Evolutionary conservation across 2,329 filamentous ascomycete species (phyloP), one percentile per base, ranked within the genome.

Genomic region (Chaetomium sp.): DNA sequence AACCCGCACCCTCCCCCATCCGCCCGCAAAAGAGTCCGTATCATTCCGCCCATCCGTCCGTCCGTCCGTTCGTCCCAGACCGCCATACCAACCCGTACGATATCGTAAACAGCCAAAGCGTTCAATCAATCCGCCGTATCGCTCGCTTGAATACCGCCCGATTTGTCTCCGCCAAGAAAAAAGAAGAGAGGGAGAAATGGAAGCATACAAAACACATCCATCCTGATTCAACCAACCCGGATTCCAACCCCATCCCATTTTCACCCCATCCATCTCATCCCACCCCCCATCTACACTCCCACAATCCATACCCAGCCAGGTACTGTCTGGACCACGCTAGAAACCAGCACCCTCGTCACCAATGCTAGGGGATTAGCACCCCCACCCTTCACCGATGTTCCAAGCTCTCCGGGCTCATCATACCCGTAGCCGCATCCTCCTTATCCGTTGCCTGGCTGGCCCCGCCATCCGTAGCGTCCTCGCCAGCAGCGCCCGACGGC

Each of bases 321-420:
- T 29, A 6, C 3, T 29, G 6, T n/a, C 35, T 16, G 16, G 16
- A 19, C 5, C 3, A 16, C 19, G 3, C 38, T 19, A 7, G 38
- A 6, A n/a, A 1, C 38, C 38, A 42, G 3, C 16, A 7, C n/a
- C n/a, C n/a, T n/a, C n/a, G n/a, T n/a, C n/a, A n/a, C n/a, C n/a
- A n/a, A n/a, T n/a, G n/a, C n/a, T n/a, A n/a, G n/a, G n/a, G n/a
- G n/a, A n/a, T n/a, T n/a, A n/a, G n/a, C n/a, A n/a, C n/a, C n/a
- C n/a, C n/a, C n/a, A 5, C 5, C 38, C 38, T 16, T 60, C 56
- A 69, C 59, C 65, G 57, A 38, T 68, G 79, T 76, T 84, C 83
- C 69, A 92, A 87, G 75, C 91, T 93, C 78, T 94, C 88, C 4
- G 92, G 92, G 74, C 91, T 95, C 82, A 94, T 92, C 87, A 94